Evolutionary conservation across 2,329 filamentous ascomycete species (phyloP).

Genomic region (Exophiala sp.): DNA sequence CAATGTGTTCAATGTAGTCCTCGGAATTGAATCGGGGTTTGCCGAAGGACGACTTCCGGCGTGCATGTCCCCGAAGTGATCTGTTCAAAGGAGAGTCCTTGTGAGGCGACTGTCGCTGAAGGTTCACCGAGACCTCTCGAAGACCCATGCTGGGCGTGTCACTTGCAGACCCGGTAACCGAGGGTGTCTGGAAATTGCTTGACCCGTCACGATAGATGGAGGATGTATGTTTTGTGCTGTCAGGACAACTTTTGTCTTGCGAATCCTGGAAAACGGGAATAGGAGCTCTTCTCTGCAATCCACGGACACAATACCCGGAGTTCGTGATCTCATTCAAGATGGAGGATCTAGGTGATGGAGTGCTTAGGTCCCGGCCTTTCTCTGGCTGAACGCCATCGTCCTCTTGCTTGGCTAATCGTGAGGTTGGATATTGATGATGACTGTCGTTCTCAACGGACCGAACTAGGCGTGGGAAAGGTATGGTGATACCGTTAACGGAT

Average conservation of each 20-base stretch:
- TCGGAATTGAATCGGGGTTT: constrained; percentile 39
- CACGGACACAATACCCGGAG: constrained; percentile 11
- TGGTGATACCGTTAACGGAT: constrained; percentile 24
- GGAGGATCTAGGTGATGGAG: constrained; percentile 11
- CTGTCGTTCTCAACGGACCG: constrained; percentile 17
- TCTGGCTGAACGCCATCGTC: constrained; percentile 13
- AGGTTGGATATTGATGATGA: constrained; percentile 3
- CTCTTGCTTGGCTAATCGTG: constrained; percentile 14
- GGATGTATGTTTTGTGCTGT: constrained; percentile 5
- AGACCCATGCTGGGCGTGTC: constrained; percentile 25
- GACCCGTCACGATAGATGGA: constrained; percentile 21
- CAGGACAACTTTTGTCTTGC: constrained; percentile 1
- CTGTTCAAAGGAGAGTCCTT: constrained; percentile 25
- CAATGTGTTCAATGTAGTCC: constrained; percentile 50
- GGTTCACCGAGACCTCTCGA: constrained; percentile 30
- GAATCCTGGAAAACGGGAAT: constrained; percentile 26
- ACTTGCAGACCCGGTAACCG: constrained; percentile 16
- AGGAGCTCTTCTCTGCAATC: constrained; percentile 12
- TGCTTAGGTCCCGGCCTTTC: constrained; percentile 6
- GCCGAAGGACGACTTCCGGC: constrained; percentile 18
- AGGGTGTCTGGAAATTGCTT: constrained; percentile 19
- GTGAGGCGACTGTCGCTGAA: constrained; percentile 23
- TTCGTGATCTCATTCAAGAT: constrained; percentile 27
- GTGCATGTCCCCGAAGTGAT: constrained; percentile 15
- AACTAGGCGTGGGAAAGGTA: constrained; percentile 19